Evolutionary conservation across 208 protist species (phyloP).

Genomic region (Trichomonas tenax): DNA sequence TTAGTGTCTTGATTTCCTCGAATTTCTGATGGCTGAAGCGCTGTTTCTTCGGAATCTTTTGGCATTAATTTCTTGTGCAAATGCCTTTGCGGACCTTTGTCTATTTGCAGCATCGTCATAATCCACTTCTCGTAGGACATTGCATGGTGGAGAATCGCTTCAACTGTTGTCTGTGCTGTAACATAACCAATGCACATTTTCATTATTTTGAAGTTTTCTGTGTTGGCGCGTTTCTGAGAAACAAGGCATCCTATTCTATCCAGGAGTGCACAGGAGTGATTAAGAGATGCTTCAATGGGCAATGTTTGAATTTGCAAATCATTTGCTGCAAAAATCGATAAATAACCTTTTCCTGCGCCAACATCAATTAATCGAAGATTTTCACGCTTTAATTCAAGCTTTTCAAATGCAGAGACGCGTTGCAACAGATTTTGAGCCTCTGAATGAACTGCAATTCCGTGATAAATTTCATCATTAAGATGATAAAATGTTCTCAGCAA

Average conservation of each 20-base stretch:
- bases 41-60: background rate
- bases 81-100: background rate
- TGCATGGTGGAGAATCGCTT: background rate
- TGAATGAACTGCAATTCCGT: background rate
- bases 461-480: background rate
- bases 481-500: background rate
- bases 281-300: background rate
- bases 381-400: background rate
- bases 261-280: background rate
- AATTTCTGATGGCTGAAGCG: background rate
- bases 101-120: background rate
- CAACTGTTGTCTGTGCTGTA: background rate
- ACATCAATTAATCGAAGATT: background rate
- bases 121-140: background rate
- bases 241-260: background rate
- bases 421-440: background rate
- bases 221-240: background rate
- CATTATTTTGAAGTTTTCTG: background rate
- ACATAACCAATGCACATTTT: slow-evolving; percentile 4
- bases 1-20: background rate
- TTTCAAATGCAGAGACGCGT: background rate
- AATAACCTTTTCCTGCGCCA: slow-evolving; percentile 18
- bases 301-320: background rate
- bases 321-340: background rate
- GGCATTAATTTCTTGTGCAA: background rate